Conservation (phyloP, 2,329 filamentous ascomycete genomes). For the Myriosclerotinia scirpicola region DNA sequence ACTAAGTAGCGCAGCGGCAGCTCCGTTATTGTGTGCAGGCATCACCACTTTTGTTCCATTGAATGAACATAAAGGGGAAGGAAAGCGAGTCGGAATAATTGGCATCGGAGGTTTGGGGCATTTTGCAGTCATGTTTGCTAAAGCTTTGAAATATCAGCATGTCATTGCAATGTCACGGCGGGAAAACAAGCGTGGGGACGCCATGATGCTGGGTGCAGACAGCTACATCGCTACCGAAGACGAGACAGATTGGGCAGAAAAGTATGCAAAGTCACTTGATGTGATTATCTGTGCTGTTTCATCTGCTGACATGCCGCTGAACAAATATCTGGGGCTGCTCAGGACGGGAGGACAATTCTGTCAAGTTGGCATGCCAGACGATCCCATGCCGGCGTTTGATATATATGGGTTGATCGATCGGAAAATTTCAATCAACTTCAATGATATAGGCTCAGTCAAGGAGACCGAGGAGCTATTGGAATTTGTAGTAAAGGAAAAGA, state of each 20-base stretch:
- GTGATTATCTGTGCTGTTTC: constrained; percentile 61
- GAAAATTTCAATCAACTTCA: constrained; percentile 50
- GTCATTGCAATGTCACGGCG: constrained; percentile 65
- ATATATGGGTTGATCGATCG: constrained; percentile 59
- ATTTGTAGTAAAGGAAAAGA: constrained; percentile 57
- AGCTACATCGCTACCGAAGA: constrained; percentile 52
- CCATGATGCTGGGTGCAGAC: constrained; percentile 61
- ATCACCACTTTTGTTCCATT: constrained; percentile 73
- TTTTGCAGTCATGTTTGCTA: constrained; percentile 69
- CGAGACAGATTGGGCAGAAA: constrained; percentile 59
- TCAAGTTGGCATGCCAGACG: constrained; percentile 66
- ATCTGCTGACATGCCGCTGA: constrained; percentile 59
- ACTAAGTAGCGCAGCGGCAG: constrained; percentile 50
- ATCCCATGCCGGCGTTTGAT: constrained; percentile 52
- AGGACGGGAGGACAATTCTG: constrained; percentile 60
- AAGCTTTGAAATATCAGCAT: constrained; percentile 66
- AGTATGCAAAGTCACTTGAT: constrained; percentile 53
- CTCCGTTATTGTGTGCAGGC: constrained; percentile 76
- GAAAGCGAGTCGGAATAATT: constrained; percentile 69
- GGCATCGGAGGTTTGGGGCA: constrained; percentile 68
- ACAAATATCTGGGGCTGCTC: constrained; percentile 60
- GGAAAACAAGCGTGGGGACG: constrained; percentile 58
- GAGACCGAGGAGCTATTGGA: constrained; percentile 62
- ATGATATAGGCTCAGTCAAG: constrained; percentile 42
- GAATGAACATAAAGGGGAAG: constrained; percentile 64